Conservation (phyloP, 2,329 filamentous ascomycete species). For the Fusarium sp. region DNA sequence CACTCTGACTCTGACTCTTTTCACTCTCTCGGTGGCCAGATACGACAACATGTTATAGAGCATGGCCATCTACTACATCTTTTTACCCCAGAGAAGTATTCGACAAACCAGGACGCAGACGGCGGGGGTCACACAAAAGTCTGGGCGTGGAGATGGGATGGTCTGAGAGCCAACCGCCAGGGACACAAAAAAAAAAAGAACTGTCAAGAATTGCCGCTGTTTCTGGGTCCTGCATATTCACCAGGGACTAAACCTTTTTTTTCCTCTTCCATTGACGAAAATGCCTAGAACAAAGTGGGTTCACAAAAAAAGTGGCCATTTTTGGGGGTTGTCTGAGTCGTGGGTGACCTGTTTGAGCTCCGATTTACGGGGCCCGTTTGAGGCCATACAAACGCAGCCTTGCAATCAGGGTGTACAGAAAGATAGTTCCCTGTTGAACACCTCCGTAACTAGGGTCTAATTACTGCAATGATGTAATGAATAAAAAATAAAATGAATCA, state of each 20-base stretch:
- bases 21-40: neutral
- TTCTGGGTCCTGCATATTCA: neutral
- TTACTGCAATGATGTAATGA: neutral
- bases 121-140: constrained; percentile 2
- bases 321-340: neutral
- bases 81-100: constrained; percentile 35
- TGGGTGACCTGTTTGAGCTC: constrained; percentile 5
- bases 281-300: constrained; percentile 38
- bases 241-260: neutral
- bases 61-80: neutral
- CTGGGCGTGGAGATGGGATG: neutral
- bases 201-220: constrained; percentile 13
- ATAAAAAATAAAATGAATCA: neutral
- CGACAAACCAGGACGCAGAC: constrained; percentile 7
- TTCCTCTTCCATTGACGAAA: constrained; percentile 19
- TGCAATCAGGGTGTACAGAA: neutral
- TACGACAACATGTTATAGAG: neutral
- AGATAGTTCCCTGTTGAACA: neutral
- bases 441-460: neutral
- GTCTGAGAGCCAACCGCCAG: neutral
- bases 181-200: neutral
- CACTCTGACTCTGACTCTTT: neutral
- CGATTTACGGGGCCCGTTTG: constrained; percentile 22
- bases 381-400: neutral
- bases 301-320: neutral